phyloP scores from a whole-genome alignment of 768 basidiomycete species.

The Trametes cingulata region DNA sequence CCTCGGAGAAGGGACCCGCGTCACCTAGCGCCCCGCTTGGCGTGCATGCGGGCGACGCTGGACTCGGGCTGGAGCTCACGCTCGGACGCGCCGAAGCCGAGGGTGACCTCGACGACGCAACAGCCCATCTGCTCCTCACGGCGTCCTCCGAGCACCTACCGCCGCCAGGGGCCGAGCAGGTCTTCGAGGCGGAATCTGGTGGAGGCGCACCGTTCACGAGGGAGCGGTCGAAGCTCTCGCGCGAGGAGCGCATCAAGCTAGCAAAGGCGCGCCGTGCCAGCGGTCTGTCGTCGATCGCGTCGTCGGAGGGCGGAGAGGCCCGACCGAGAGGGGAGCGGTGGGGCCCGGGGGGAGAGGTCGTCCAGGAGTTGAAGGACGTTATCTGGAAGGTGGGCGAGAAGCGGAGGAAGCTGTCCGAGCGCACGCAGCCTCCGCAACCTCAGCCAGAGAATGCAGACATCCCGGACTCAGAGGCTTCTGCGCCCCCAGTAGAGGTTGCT shows the following conservation, averaged over 20 bases:
- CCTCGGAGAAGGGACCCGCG: slow-evolving; percentile 53
- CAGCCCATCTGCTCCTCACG: slow-evolving; percentile 52
- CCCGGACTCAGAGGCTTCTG: neutral
- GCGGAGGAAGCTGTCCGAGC: slow-evolving; percentile 51
- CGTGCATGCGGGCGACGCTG: neutral
- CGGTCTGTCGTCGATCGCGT: slow-evolving; percentile 23
- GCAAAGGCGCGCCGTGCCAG: slow-evolving; percentile 56
- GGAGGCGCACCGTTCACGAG: slow-evolving; percentile 42
- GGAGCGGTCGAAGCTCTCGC: slow-evolving; percentile 63
- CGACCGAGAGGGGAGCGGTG: slow-evolving; percentile 44
- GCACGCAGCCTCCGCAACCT: neutral
- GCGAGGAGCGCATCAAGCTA: slow-evolving; percentile 73
- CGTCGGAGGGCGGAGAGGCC: slow-evolving; percentile 16
- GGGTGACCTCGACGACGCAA: slow-evolving; percentile 61
- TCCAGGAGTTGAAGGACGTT: slow-evolving; percentile 82
- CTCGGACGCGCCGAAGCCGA: slow-evolving; percentile 18
- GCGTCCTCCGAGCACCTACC: slow-evolving; percentile 58
- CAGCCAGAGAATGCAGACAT: neutral
- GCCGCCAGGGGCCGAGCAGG: slow-evolving; percentile 72
- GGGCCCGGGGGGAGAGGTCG: slow-evolving; percentile 79
- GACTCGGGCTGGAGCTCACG: slow-evolving; percentile 29
- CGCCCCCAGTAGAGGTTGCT: neutral
- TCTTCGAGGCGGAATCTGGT: slow-evolving; percentile 72
- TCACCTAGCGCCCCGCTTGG: slow-evolving; percentile 26
- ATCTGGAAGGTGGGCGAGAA: slow-evolving; percentile 84